Evolutionary conservation across 129 eudicot genomes (phyloP).

Genomic region (Chrysanthemum seticuspe): DNA sequence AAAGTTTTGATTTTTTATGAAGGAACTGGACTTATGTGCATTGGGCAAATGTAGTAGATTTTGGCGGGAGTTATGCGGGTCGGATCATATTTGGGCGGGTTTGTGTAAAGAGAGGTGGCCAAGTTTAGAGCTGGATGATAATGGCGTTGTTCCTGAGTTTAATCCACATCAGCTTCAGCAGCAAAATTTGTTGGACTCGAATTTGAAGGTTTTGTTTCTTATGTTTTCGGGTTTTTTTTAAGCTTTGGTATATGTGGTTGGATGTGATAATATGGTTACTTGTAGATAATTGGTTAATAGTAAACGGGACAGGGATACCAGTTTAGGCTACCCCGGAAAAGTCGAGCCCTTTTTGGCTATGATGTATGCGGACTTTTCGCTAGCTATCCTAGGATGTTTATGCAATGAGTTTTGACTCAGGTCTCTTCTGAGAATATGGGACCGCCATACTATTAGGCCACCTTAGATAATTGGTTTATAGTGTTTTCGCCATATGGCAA

Average conservation of each 20-base stretch:
- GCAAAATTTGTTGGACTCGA: conserved; percentile 38
- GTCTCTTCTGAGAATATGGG: neutral
- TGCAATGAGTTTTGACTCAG: too few relatives aligned
- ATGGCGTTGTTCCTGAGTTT: conserved; percentile 35
- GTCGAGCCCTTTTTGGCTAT: too few relatives aligned
- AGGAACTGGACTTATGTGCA: conserved; percentile 79
- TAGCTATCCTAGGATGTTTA: too few relatives aligned
- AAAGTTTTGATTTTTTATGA: conserved; percentile 26
- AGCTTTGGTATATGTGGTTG: neutral
- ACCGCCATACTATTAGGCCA: too few relatives aligned
- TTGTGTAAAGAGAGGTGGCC: conserved; percentile 81
- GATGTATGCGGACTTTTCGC: too few relatives aligned
- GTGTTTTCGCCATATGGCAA: too few relatives aligned
- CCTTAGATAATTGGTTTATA: too few relatives aligned
- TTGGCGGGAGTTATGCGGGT: conserved; percentile 88
- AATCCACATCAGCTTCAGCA: conserved; percentile 41
- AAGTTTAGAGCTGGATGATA: conserved; percentile 31
- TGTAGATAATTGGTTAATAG: neutral
- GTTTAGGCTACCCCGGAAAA: too few relatives aligned
- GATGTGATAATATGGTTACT: neutral
- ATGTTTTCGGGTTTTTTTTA: neutral
- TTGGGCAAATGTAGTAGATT: conserved; percentile 75
- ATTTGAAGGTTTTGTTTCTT: conserved; percentile 33
- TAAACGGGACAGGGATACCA: too few relatives aligned
- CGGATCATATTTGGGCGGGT: conserved; percentile 78